Evolutionary conservation across 371 early-diverging fungal genomes (phyloP), one percentile per base, ranked within the genome.

Genomic region (Mortierella sp.): DNA sequence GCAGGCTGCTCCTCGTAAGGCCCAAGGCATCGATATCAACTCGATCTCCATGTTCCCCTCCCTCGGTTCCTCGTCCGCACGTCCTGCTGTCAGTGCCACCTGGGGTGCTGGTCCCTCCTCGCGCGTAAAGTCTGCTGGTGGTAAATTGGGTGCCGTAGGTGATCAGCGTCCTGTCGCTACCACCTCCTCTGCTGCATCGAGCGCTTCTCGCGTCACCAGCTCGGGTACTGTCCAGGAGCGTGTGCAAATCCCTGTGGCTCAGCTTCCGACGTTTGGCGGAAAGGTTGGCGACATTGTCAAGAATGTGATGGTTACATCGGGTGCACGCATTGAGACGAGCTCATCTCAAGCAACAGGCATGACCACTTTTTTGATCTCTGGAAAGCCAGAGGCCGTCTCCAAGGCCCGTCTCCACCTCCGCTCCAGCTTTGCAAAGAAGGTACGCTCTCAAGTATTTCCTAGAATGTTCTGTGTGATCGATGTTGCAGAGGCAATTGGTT

Each of bases 271-370:
- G 17, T 67, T 73, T 60, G 74, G 74, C 68, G 65, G 69, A 19
- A 76, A 85, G 43, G 83, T 84, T 31, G 86, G 86, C 46, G 92
- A 93, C 62, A 83, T 90, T 21, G 89, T 90, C 76, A 91, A 90
- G 77, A 80, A 85, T 52, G 91, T 93, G 54, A 90, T 86, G 81
- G 71, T 81, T 54, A 81, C 85, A 54, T 90, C 91, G 5, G 85
- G 87, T 41, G 94, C 95, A n/a, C 84, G 86, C 24, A 95, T 96
- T 63, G 95, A 96, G 56, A 87, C 92, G 22, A 94, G 95, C 43
- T 91, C 91, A 51, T 91, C 93, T 81, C 83, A 86, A 34, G 85
- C 86, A 47, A 84, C 88, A 29, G 88, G 90, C 24, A 90, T 90
- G n/a, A 86, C 92, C 39, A 95, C 94, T 29, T 93, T 94, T 63